A percentile compares a stretch with the other conserved stretches of the same genome.
Conservation (phyloP, 345 rosid species). For the Cardamine occulta region DNA sequence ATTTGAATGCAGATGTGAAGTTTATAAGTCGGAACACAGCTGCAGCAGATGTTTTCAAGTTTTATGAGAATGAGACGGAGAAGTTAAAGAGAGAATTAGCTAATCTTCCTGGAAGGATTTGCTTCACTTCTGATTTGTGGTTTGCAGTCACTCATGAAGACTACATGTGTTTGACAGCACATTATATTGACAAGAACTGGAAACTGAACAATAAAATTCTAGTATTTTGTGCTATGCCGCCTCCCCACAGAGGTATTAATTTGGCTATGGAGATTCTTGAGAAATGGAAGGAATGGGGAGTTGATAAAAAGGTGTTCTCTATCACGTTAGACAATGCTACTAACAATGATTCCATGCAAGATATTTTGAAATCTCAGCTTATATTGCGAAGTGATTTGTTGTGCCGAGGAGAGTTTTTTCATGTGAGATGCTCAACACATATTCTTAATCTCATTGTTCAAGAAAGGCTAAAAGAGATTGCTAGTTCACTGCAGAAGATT, state of each 20-base stretch:
- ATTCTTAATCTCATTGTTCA: conserved; percentile 3
- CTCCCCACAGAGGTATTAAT: not conserved
- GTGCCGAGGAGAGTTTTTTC: not conserved
- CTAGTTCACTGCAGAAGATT: not conserved
- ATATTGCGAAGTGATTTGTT: not conserved
- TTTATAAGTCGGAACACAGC: not conserved
- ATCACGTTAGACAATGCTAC: not conserved
- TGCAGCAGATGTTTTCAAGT: not conserved
- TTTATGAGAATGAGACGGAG: not conserved
- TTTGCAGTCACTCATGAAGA: not conserved
- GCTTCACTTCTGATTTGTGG: conserved; percentile 9
- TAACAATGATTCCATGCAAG: not conserved
- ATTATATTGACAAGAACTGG: not conserved
- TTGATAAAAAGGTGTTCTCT: not conserved
- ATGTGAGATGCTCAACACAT: not conserved
- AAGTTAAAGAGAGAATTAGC: not conserved
- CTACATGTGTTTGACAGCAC: not conserved
- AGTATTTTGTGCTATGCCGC: not conserved
- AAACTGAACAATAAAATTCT: not conserved
- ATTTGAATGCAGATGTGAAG: conserved; percentile 8
- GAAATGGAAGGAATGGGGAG: not conserved
- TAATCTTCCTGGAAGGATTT: not conserved
- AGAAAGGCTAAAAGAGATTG: not conserved
- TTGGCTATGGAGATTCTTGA: not conserved
- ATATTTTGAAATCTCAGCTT: not conserved